phyloP scores from a whole-genome alignment of 1,139 yeast genomes.

The Candida sp. region DNA sequence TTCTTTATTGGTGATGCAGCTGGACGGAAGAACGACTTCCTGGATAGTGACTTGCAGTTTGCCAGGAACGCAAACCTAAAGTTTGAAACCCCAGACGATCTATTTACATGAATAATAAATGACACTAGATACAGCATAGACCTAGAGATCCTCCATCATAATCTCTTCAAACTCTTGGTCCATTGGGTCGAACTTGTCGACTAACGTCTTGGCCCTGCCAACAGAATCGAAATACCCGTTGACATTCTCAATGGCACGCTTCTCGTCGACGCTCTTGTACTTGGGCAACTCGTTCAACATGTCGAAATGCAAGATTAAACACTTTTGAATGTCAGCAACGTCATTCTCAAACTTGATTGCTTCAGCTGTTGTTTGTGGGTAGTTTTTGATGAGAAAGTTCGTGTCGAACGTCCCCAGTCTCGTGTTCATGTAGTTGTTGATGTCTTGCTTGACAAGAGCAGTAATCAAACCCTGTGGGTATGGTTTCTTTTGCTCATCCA shows the following conservation, averaged over 20 bases:
- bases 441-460: constrained; percentile 54
- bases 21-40: constrained; percentile 76
- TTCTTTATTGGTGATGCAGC: constrained; percentile 98
- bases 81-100: constrained; percentile 76
- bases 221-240: constrained; percentile 66
- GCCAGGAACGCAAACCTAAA: constrained; percentile 58
- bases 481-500: constrained; percentile 32
- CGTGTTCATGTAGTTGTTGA: constrained; percentile 41
- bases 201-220: constrained; percentile 40
- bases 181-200: constrained; percentile 24
- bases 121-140: not conserved
- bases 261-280: constrained; percentile 27
- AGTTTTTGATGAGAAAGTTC: constrained; percentile 52
- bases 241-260: constrained; percentile 40
- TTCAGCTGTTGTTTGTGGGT: constrained; percentile 62
- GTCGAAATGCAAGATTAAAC: constrained; percentile 40
- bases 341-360: constrained; percentile 68
- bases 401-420: constrained; percentile 48
- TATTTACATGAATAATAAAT: constrained; percentile 19
- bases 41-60: constrained; percentile 76
- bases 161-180: constrained; percentile 27
- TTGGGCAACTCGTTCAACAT: constrained; percentile 27
- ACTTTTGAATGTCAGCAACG: constrained; percentile 47
- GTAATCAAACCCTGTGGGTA: constrained; percentile 64
- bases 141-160: constrained; percentile 25